A percentile compares a stretch with the other conserved stretches of the same genome.
phyloP scores from a whole-genome alignment of 2,329 filamentous ascomycete genomes.

The Mycogone perniciosa region DNA sequence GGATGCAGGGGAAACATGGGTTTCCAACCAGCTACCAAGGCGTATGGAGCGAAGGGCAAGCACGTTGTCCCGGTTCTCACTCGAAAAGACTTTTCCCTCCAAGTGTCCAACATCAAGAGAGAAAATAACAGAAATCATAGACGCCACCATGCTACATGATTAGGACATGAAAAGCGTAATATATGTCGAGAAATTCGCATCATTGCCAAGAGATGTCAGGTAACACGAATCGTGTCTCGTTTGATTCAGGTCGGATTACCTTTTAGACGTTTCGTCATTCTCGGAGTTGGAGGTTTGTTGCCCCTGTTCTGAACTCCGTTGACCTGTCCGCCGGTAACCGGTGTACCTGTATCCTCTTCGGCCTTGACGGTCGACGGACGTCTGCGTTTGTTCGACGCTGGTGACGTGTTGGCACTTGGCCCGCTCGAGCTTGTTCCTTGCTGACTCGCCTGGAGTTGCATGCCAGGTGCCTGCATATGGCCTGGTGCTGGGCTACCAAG shows the following conservation, averaged over 20 bases:
- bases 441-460: conserved; percentile 62
- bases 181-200: conserved; percentile 1
- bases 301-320: conserved; percentile 45
- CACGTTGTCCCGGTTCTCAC: not conserved
- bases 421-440: conserved; percentile 61
- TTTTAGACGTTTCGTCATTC: conserved; percentile 51
- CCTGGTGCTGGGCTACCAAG: conserved; percentile 55
- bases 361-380: conserved; percentile 51
- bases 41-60: conserved; percentile 1
- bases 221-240: not conserved
- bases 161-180: conserved; percentile 21
- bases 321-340: conserved; percentile 37
- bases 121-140: conserved; percentile 22
- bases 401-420: conserved; percentile 61
- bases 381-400: conserved; percentile 53
- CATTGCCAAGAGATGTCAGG: not conserved
- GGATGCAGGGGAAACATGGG: conserved; percentile 5
- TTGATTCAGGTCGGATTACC: conserved; percentile 32
- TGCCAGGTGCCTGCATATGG: conserved; percentile 57
- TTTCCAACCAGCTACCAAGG: conserved; percentile 7
- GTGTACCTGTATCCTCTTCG: conserved; percentile 52
- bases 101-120: conserved; percentile 19
- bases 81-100: conserved; percentile 13
- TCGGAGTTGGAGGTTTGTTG: conserved; percentile 52
- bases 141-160: conserved; percentile 33